These are phyloP conservation scores for Gastrolobium bilobum DNA, from an alignment of 306 rosid species.

Conservation along the genomic window DNA sequence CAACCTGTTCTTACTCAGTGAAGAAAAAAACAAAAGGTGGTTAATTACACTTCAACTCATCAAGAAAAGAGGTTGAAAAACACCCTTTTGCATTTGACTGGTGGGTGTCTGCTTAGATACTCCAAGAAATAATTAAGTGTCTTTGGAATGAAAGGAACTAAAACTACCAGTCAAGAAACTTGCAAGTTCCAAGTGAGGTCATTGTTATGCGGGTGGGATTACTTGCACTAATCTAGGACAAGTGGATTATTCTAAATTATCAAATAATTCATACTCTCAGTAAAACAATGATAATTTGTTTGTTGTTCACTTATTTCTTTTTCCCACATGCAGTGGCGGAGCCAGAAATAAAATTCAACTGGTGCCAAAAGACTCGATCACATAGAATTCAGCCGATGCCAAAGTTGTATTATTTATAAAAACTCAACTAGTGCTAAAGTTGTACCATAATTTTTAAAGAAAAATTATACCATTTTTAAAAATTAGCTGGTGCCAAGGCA, in stretches of 20 bases:
- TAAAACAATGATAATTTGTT: not conserved
- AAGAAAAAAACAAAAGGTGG: not conserved
- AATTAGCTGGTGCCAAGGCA: too few species aligned
- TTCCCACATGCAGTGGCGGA: not conserved
- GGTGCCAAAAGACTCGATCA: too few species aligned
- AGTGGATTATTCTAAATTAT: conserved; percentile 12
- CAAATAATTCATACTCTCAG: not conserved
- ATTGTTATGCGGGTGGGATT: not conserved
- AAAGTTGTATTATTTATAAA: too few species aligned
- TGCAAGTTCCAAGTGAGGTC: not conserved
- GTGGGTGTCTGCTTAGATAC: conserved; percentile 41
- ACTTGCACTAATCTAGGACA: conserved; percentile 8
- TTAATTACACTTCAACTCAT: conserved; percentile 10
- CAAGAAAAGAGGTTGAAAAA: not conserved
- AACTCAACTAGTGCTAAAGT: too few species aligned
- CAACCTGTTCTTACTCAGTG: conserved; percentile 59
- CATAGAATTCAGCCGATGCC: too few species aligned
- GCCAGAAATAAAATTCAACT: too few species aligned
- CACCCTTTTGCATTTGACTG: conserved; percentile 50
- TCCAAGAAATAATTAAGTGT: not conserved
- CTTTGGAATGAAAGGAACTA: conserved; percentile 11
- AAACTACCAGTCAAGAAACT: conserved; percentile 63
- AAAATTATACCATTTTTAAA: too few species aligned
- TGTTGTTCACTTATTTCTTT: not conserved
- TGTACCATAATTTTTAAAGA: too few species aligned